A percentile compares a stretch with the other conserved stretches of the same genome.
phyloP scores from a whole-genome alignment of 768 basidiomycete species.

The Tylopilus vinaceipallidus region DNA sequence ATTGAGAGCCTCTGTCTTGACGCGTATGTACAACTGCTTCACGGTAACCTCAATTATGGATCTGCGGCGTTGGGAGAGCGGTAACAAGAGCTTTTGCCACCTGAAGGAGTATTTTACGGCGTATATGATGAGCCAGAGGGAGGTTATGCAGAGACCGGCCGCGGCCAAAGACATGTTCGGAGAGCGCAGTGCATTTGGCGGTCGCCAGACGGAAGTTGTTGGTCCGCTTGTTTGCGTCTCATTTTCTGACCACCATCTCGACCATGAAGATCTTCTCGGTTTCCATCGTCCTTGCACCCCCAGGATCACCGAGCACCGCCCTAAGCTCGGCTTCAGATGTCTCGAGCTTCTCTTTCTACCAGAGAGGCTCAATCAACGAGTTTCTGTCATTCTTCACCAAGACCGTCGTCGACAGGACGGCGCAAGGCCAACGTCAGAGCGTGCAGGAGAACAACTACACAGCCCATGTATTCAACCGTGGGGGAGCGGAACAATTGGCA shows the following conservation, averaged over 20 bases:
- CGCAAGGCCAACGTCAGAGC: conserved; percentile 85
- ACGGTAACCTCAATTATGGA: conserved; percentile 21
- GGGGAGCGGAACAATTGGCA: conserved; percentile 80
- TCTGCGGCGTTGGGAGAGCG: conserved; percentile 20
- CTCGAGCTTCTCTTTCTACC: conserved; percentile 92
- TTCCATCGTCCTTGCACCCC: conserved; percentile 67
- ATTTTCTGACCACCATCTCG: conserved; percentile 12
- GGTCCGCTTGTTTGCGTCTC: neutral
- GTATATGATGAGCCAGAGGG: conserved; percentile 27
- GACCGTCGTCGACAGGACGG: conserved; percentile 88
- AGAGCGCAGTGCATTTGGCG: conserved; percentile 1
- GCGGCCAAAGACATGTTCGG: conserved; percentile 22
- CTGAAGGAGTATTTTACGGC: conserved; percentile 22
- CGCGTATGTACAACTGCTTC: conserved; percentile 28
- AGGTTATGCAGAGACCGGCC: conserved; percentile 20
- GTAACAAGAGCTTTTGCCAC: conserved; percentile 20
- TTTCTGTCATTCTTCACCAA: conserved; percentile 93
- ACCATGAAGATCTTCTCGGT: conserved; percentile 88
- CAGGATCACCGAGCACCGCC: conserved; percentile 58
- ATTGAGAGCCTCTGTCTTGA: conserved; percentile 55
- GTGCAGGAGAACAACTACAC: conserved; percentile 92
- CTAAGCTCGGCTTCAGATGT: conserved; percentile 76
- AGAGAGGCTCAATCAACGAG: conserved; percentile 81
- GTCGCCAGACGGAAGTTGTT: neutral
- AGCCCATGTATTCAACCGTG: conserved; percentile 91